These are phyloP conservation scores for Rubia yunnanensis DNA, from an alignment of 257 asterid species.

Conservation along the genomic window DNA sequence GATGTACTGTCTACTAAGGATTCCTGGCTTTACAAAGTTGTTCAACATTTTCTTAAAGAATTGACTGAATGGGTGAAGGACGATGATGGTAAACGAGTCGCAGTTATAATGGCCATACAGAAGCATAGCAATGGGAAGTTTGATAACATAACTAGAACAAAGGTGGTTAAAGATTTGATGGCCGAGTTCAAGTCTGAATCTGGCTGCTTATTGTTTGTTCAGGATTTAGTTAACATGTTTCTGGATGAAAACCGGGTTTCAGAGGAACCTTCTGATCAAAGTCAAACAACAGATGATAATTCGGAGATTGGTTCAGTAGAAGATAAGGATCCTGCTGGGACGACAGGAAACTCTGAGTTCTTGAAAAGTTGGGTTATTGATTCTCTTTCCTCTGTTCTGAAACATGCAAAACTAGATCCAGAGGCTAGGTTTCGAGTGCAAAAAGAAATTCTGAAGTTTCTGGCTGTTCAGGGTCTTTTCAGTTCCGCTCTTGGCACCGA, in stretches of 20 bases:
- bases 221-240: conserved; percentile 65
- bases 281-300: conserved; percentile 94
- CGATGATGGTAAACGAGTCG: conserved; percentile 70
- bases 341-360: conserved; percentile 49
- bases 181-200: conserved; percentile 66
- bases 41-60: conserved; percentile 67
- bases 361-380: conserved; percentile 85
- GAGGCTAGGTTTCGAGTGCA: conserved; percentile 64
- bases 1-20: conserved; percentile 75
- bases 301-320: conserved; percentile 82
- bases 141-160: conserved; percentile 68
- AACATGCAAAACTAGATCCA: conserved; percentile 61
- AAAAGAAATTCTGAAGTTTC: conserved; percentile 76
- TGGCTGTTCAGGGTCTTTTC: conserved; percentile 93
- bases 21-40: conserved; percentile 88
- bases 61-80: conserved; percentile 64
- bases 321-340: conserved; percentile 57
- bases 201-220: conserved; percentile 64
- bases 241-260: conserved; percentile 72
- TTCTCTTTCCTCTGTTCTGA: conserved; percentile 59
- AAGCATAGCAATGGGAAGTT: conserved; percentile 85
- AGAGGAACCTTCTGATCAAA: conserved; percentile 98
- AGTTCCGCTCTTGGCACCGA: conserved; percentile 89
- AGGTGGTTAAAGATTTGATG: conserved; percentile 73
- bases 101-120: conserved; percentile 81